Evolutionary conservation across 345 rosid genomes (phyloP).

Genomic region (Boechera stricta): DNA sequence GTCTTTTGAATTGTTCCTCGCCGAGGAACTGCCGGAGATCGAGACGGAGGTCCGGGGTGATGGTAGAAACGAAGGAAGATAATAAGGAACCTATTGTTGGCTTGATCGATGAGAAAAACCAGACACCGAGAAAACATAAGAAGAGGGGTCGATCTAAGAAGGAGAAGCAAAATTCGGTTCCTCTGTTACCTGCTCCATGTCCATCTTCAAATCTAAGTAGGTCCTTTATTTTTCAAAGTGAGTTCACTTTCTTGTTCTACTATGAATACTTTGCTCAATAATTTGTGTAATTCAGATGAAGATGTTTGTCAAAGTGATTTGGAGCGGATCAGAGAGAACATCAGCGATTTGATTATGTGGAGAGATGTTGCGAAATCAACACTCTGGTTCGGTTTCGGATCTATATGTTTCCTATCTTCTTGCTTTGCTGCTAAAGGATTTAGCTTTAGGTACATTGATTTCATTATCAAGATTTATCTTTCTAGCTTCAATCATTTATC

Average conservation of each 20-base stretch:
- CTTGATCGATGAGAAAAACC: conserved; percentile 51
- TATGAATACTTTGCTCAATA: conserved; percentile 1
- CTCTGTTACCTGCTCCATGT: conserved; percentile 53
- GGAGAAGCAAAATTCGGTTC: conserved; percentile 54
- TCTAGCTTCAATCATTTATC: conserved; percentile 13
- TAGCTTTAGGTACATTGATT: conserved; percentile 61
- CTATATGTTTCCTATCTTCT: conserved; percentile 77
- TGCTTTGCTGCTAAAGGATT: conserved; percentile 82
- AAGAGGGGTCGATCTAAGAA: conserved; percentile 65
- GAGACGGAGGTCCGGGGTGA: conserved; percentile 60
- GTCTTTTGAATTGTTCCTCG: conserved; percentile 54
- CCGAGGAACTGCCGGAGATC: conserved; percentile 69
- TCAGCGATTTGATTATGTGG: conserved; percentile 80
- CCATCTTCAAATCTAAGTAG: conserved; percentile 58
- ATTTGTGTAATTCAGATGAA: conserved; percentile 45
- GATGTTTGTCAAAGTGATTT: conserved; percentile 60
- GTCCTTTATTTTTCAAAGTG: conserved; percentile 2
- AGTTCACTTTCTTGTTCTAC: conserved; percentile 7
- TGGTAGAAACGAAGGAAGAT: conserved; percentile 59
- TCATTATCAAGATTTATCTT: conserved; percentile 5
- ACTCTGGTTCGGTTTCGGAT: conserved; percentile 91
- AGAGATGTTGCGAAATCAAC: conserved; percentile 82
- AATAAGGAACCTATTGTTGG: conserved; percentile 59
- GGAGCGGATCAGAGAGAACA: conserved; percentile 56
- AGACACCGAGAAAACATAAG: conserved; percentile 57